Evolutionary conservation across 768 basidiomycete species (phyloP).

Genomic region (Pilatotrama ljubarskyi): DNA sequence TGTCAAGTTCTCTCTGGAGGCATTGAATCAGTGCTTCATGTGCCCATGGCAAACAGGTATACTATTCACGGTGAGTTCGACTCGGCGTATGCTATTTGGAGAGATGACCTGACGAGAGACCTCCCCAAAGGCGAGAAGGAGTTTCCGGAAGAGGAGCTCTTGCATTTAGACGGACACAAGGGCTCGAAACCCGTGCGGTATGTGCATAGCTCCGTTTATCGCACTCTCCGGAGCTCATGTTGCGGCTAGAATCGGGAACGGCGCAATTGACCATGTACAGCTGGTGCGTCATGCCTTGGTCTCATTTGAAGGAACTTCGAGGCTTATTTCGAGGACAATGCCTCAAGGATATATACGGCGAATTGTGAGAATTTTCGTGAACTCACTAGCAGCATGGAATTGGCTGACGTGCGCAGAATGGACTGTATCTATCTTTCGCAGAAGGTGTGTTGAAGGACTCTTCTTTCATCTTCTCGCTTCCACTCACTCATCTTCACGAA

Average conservation of each 20-base stretch:
- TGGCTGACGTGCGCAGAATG: slow-evolving; percentile 53
- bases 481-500: not conserved
- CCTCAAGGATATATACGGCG: slow-evolving; percentile 91
- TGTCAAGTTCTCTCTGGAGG: too few species aligned
- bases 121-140: slow-evolving; percentile 56
- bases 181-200: slow-evolving; percentile 79
- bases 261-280: slow-evolving; percentile 92
- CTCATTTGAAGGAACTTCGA: not conserved
- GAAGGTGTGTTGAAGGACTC: slow-evolving; percentile 54
- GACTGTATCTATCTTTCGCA: slow-evolving; percentile 97
- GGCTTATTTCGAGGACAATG: not conserved
- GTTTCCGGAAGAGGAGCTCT: slow-evolving; percentile 77
- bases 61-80: slow-evolving; percentile 76
- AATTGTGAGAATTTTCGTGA: slow-evolving; percentile 55
- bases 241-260: slow-evolving; percentile 77
- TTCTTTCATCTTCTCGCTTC: too few species aligned
- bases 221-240: not conserved
- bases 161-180: slow-evolving; percentile 87
- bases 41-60: slow-evolving; percentile 44
- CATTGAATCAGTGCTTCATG: too few species aligned
- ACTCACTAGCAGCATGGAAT: not conserved
- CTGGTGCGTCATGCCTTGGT: slow-evolving; percentile 45
- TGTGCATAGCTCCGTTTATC: not conserved
- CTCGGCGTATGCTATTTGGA: too few species aligned
- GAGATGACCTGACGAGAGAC: too few species aligned